These are phyloP conservation scores for Xylogone sp. DNA, from an alignment of 2,329 filamentous ascomycete genomes.

Conservation along the genomic window DNA sequence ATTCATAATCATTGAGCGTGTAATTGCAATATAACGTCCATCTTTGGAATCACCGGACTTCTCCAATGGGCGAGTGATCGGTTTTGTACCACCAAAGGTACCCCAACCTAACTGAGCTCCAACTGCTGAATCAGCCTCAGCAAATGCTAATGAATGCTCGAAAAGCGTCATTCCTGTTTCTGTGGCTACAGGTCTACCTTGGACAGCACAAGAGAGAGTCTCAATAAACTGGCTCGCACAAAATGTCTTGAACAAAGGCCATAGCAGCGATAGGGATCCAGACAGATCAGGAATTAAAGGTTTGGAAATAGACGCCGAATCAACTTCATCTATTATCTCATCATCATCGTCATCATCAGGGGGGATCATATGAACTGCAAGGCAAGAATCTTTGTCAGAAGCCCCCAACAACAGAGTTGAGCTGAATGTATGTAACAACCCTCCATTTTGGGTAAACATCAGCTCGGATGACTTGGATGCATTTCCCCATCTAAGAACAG, in stretches of 20 bases:
- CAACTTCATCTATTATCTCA: slow-evolving; percentile 43
- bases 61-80: slow-evolving; percentile 8
- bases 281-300: slow-evolving; percentile 14
- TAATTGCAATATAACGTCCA: slow-evolving; percentile 46
- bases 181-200: slow-evolving; percentile 73
- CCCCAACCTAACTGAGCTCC: slow-evolving; percentile 74
- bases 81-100: slow-evolving; percentile 34
- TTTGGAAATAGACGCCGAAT: slow-evolving; percentile 18
- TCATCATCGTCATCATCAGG: slow-evolving; percentile 41
- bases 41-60: slow-evolving; percentile 19
- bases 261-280: slow-evolving; percentile 74
- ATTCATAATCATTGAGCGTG: slow-evolving; percentile 65
- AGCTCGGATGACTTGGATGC: slow-evolving; percentile 60
- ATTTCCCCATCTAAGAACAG: slow-evolving; percentile 66
- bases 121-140: slow-evolving; percentile 88
- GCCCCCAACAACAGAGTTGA: slow-evolving; percentile 71
- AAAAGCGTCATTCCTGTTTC: slow-evolving; percentile 97
- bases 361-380: slow-evolving; percentile 69
- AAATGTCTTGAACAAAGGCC: slow-evolving; percentile 69
- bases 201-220: slow-evolving; percentile 80
- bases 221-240: slow-evolving; percentile 83
- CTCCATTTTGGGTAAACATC: slow-evolving; percentile 67
- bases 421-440: slow-evolving; percentile 68
- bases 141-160: slow-evolving; percentile 92
- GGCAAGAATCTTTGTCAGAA: slow-evolving; percentile 70